Evolutionary conservation across 306 rosid species (phyloP).

Genomic region (Sindora glabra): DNA sequence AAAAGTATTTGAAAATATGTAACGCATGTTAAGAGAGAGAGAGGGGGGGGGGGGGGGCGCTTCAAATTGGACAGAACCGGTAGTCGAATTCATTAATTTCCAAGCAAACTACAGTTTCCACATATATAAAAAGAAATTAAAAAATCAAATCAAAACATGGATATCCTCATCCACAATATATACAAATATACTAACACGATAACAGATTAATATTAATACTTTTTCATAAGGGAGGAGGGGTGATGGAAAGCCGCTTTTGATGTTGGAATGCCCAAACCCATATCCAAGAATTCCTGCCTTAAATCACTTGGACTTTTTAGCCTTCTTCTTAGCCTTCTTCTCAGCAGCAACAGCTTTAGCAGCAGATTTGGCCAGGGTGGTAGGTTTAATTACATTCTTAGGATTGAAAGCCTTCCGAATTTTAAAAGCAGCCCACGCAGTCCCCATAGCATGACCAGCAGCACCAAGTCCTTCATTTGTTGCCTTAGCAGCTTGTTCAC

Average conservation of each 20-base stretch:
- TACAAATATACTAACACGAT: not conserved
- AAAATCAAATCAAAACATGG: too few relatives aligned
- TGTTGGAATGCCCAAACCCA: not conserved
- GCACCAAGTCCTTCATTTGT: slow-evolving; percentile 75
- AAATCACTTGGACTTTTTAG: slow-evolving; percentile 42
- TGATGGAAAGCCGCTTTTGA: not conserved
- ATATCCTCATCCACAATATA: too few relatives aligned
- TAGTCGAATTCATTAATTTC: not conserved
- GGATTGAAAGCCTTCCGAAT: slow-evolving; percentile 80
- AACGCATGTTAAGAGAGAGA: too few relatives aligned
- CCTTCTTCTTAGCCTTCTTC: too few relatives aligned
- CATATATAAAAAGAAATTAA: too few relatives aligned
- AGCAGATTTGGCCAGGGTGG: slow-evolving; percentile 62
- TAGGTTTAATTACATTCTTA: slow-evolving; percentile 63
- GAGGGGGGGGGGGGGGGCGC: too few relatives aligned
- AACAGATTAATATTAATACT: not conserved
- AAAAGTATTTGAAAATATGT: slow-evolving; percentile 7
- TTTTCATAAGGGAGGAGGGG: not conserved
- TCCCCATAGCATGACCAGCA: slow-evolving; percentile 84
- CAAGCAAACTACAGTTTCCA: slow-evolving; percentile 7
- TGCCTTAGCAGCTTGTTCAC: slow-evolving; percentile 82
- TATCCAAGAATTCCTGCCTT: slow-evolving; percentile 11
- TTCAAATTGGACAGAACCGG: slow-evolving; percentile 4
- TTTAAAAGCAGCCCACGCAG: slow-evolving; percentile 82
- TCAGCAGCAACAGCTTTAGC: slow-evolving; percentile 67